phyloP scores from a whole-genome alignment of 1,139 yeast genomes.

The Suhomyces yuchorum region DNA sequence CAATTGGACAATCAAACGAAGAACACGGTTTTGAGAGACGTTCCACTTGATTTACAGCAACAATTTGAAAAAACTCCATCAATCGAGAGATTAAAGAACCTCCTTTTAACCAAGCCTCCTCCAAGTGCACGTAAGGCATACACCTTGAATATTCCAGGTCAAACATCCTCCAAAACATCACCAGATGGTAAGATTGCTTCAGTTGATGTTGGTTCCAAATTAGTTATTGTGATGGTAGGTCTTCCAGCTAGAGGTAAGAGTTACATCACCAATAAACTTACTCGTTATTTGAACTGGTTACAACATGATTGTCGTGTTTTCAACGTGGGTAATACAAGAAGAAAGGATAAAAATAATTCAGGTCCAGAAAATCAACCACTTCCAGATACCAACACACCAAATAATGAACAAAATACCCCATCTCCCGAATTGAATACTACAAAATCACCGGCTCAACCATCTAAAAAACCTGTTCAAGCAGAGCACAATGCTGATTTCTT shows the following conservation, averaged over 20 bases:
- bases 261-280: slow-evolving; percentile 85
- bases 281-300: slow-evolving; percentile 87
- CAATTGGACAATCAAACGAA: slow-evolving; percentile 21
- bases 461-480: slow-evolving; percentile 15
- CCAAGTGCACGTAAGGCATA: slow-evolving; percentile 59
- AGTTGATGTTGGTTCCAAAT: slow-evolving; percentile 72
- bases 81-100: slow-evolving; percentile 40
- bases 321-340: slow-evolving; percentile 91
- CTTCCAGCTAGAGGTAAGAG: slow-evolving; percentile 92
- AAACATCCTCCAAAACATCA: slow-evolving; percentile 77
- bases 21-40: slow-evolving; percentile 31
- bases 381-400: slow-evolving; percentile 58
- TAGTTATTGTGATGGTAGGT: slow-evolving; percentile 94
- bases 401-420: slow-evolving; percentile 25
- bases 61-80: slow-evolving; percentile 45
- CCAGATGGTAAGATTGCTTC: slow-evolving; percentile 83
- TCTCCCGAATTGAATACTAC: slow-evolving; percentile 13
- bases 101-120: slow-evolving; percentile 41
- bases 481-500: slow-evolving; percentile 81
- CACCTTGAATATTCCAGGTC: slow-evolving; percentile 90
- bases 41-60: slow-evolving; percentile 38
- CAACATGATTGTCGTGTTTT: slow-evolving; percentile 89
- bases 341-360: slow-evolving; percentile 64
- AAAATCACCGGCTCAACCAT: slow-evolving; percentile 17
- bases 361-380: slow-evolving; percentile 77